Base-by-base conservation (phyloP, 441 rosid genomes). In the Gossypium aridum region DNA sequence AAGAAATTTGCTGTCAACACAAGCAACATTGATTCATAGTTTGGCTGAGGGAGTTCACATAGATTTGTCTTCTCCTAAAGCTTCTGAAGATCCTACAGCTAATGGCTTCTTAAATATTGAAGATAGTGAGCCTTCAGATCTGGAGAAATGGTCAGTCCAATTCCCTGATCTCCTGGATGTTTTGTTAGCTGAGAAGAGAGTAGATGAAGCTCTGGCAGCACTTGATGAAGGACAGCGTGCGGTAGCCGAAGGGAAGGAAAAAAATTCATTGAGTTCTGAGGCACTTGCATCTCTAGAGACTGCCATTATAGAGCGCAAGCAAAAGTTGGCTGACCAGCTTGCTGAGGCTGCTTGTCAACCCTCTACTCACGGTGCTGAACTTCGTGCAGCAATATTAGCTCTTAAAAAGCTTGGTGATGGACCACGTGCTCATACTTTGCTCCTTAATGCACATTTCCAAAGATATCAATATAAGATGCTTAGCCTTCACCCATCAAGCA, bases 401-500 rank as follows among this genome's bases (percentile, higher is more conserved):
- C 98, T 96, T 81, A 92, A 93, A 84, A 87, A 77, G 86, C 96
- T 96, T 47, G 99, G 98, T n/a, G 99, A 96, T 84, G 99, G 98
- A 65, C 91, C 95, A 64, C 93, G 98, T 80, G 98, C 98, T 77
- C 98, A 96, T 77, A 89, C 79, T 78, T 87, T 94, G 84, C 94
- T 96, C 43, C 94, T 96, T 57, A 87, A 87, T 80, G 93, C 99
- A 8, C 98, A 96, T 80, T 87, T 77, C 72, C 96, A 89, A 70
- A 87, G 94, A 82, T 96, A 87, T 78, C 96, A 85, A 66, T 92
- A 87, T 84, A 90, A 86, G 80, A 91, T 90, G 98, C 99, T 88
- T 81, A 92, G 89, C 82, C 92, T 96, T 75, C 93, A 91, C 75
- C 99, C 99, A 9, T 96, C 98, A 26, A 92, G 91, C 87, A 90